Conservation (phyloP, 78 protist species). For the Dictyostelium capitatum region DNA sequence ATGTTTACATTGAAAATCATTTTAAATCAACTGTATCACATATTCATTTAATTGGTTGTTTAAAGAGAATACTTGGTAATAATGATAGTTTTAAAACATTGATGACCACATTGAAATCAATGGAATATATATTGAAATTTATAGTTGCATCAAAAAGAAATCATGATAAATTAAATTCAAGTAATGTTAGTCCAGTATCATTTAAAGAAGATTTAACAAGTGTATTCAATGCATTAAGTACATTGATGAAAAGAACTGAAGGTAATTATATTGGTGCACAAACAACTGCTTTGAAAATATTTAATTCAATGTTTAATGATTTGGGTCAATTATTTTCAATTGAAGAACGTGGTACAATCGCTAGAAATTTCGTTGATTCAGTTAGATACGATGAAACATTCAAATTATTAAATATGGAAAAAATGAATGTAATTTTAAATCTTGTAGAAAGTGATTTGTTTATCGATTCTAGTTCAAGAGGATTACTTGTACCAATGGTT, state of each 20-base stretch:
- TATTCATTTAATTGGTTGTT: constrained; percentile 51
- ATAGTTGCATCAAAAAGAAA: constrained; percentile 52
- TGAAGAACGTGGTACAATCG: constrained; percentile 53
- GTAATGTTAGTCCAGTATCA: not conserved
- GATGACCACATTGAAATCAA: constrained; percentile 55
- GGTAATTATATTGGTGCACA: constrained; percentile 78
- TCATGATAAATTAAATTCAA: constrained; percentile 7
- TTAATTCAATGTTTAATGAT: constrained; percentile 59
- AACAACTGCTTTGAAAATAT: constrained; percentile 50
- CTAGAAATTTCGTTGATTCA: constrained; percentile 37
- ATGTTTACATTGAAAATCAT: constrained; percentile 57
- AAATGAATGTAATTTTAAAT: constrained; percentile 58
- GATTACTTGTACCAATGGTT: not conserved
- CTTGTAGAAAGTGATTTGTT: constrained; percentile 49
- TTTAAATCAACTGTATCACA: constrained; percentile 45
- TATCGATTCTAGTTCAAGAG: constrained; percentile 20
- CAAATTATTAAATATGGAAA: constrained; percentile 55
- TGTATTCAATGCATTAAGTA: constrained; percentile 51
- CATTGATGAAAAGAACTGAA: constrained; percentile 38
- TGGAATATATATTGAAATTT: constrained; percentile 73
- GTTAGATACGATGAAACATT: constrained; percentile 59
- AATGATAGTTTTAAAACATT: constrained; percentile 42
- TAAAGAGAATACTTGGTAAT: constrained; percentile 27
- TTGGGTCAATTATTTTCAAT: constrained; percentile 67
- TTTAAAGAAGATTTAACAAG: constrained; percentile 68